phyloP scores from a whole-genome alignment of 495 filamentous ascomycete species.

The Astrothelium subdiscretum region DNA sequence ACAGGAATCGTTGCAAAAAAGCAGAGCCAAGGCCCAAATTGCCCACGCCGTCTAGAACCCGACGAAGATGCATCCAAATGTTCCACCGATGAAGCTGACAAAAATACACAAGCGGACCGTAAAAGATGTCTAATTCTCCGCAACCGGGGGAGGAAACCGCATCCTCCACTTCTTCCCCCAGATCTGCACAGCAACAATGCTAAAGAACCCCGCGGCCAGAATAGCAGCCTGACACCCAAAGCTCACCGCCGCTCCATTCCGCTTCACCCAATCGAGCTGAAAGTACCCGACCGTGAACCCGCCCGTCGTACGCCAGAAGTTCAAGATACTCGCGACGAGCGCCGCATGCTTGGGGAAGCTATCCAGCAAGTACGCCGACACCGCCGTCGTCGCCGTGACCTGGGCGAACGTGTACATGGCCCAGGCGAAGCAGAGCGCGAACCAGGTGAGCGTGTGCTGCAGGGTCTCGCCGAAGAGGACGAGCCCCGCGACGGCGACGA shows the following conservation, averaged over 20 bases:
- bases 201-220: conserved; percentile 28
- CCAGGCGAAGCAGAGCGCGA: conserved; percentile 17
- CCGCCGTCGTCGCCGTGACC: conserved; percentile 10
- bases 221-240: conserved; percentile 37
- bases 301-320: conserved; percentile 18
- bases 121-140: conserved; percentile 2
- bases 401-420: conserved; percentile 14
- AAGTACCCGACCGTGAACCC: conserved; percentile 39
- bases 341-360: conserved; percentile 34
- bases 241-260: conserved; percentile 30
- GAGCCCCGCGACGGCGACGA: conserved; percentile 12
- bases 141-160: not conserved
- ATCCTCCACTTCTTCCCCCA: conserved; percentile 10
- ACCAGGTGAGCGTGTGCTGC: conserved; percentile 9
- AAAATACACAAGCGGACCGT: not conserved
- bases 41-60: not conserved
- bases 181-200: conserved; percentile 11
- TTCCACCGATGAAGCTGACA: not conserved
- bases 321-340: conserved; percentile 33
- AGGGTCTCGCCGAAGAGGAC: conserved; percentile 16
- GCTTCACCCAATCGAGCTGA: conserved; percentile 33
- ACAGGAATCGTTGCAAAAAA: not conserved
- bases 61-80: not conserved
- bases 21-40: not conserved
- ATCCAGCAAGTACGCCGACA: conserved; percentile 27